These are phyloP conservation scores for Xerocomus spinulosus DNA, from an alignment of 768 basidiomycete species.

Conservation along the genomic window DNA sequence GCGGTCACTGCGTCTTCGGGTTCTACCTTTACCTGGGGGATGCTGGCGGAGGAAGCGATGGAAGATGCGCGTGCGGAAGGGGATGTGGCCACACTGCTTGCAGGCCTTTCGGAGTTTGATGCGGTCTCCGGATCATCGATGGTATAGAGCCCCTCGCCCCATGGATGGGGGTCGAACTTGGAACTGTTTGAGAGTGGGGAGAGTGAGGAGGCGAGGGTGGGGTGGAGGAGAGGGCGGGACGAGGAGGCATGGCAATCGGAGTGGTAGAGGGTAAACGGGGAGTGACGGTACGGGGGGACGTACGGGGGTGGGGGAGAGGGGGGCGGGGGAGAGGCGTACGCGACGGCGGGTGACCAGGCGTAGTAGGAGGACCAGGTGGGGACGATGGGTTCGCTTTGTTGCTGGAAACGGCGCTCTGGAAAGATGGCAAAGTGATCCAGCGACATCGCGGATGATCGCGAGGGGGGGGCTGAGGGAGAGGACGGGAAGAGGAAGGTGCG, in stretches of 20 bases:
- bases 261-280: constrained; percentile 18
- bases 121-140: constrained; percentile 31
- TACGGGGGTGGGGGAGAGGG: constrained; percentile 21
- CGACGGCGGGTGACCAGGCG: constrained; percentile 12
- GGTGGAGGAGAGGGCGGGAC: constrained; percentile 17
- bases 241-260: constrained; percentile 18
- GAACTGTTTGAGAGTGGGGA: constrained; percentile 6
- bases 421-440: constrained; percentile 33
- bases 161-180: constrained; percentile 25
- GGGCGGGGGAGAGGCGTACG: constrained; percentile 21
- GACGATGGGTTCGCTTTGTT: constrained; percentile 21
- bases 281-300: constrained; percentile 24
- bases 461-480: neutral
- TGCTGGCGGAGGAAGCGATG: constrained; percentile 27
- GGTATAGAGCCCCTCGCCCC: constrained; percentile 32
- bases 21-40: constrained; percentile 30
- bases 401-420: constrained; percentile 30
- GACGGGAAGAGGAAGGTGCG: constrained; percentile 10
- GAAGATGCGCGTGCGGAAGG: constrained; percentile 35
- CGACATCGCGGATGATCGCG: constrained; percentile 23
- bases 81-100: constrained; percentile 32
- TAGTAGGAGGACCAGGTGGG: constrained; percentile 28
- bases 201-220: constrained; percentile 17
- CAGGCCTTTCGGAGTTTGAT: constrained; percentile 33
- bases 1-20: constrained; percentile 25